Evolutionary conservation across 179 eudicot genomes (phyloP), one percentile per base, ranked within the genome.

Genomic region (Spergularia azorica): DNA sequence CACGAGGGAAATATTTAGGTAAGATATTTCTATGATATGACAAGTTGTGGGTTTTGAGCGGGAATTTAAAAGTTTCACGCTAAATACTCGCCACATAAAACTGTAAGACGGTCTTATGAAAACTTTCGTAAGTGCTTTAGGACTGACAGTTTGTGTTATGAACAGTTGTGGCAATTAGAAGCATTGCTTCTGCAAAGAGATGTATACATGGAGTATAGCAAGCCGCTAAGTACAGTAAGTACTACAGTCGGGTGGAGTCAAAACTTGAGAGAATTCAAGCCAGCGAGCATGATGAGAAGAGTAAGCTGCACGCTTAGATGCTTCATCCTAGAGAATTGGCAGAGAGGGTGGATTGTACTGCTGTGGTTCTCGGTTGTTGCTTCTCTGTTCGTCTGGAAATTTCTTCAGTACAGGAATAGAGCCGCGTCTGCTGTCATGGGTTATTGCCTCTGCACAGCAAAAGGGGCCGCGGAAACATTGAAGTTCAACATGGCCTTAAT

Each of bases 131-230:
- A 7, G 6, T 48, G 46, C 3, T 16, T 10, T 21, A 60, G 14
- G 1, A 5, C 4, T 66, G 64, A 56, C 51, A 0, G 6, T 43
- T 54, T 54, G 67, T n/a, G n/a, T 43, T 20, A 10, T 48, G 17
- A 0, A 72, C 90, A 91, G 97, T 86, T 91, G 76, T 91, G 94
- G 97, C 97, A 91, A 76, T 75, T 91, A 84, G 97, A 90, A 81
- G 84, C 90, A 63, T 74, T 91, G 52, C 78, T 91, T 32, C 88
- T 95, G 21, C 97, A 91, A 84, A 93, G 90, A 79, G 97, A 93
- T 79, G 88, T 77, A 17, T 87, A 93, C 89, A 87, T 90, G 91
- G 92, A 89, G 82, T 88, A 90, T 72, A 95, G 98, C 87, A 91
- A 90, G 76, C 97, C 95, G 74, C 82, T 91, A 3, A 93, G 97